Evolutionary conservation across 495 filamentous ascomycete genomes (phyloP).

Genomic region (Penicillium coprophilum): DNA sequence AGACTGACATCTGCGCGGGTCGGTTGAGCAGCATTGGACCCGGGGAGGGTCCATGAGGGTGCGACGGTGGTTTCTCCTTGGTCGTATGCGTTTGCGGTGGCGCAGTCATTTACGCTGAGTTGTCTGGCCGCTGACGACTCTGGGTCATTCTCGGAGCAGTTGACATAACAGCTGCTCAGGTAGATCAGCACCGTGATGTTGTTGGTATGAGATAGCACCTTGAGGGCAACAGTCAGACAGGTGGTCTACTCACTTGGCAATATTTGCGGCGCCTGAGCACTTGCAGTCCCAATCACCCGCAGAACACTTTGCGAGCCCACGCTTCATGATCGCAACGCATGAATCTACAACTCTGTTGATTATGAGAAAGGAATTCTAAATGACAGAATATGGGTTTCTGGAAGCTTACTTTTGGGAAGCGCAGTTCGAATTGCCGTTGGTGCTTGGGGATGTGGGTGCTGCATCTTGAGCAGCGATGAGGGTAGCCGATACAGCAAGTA

Average conservation of each 20-base stretch:
- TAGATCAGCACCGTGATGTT: neutral
- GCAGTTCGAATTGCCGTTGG: conserved; percentile 13
- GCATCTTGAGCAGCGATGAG: conserved; percentile 18
- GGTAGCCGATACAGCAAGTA: conserved; percentile 12
- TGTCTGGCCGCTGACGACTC: conserved; percentile 14
- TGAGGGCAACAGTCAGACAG: neutral
- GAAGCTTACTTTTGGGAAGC: conserved; percentile 18
- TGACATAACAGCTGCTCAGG: conserved; percentile 21
- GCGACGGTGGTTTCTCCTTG: conserved; percentile 7
- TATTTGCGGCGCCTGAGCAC: conserved; percentile 25
- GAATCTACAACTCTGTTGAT: conserved; percentile 20
- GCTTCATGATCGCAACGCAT: conserved; percentile 22
- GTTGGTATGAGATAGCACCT: neutral
- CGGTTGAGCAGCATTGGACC: conserved; percentile 11
- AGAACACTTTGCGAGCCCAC: conserved; percentile 15
- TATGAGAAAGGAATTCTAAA: neutral
- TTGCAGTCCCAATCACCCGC: conserved; percentile 29
- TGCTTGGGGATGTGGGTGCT: conserved; percentile 3
- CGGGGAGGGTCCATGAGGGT: conserved; percentile 18
- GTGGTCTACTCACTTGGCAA: conserved; percentile 23
- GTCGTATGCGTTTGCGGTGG: conserved; percentile 27
- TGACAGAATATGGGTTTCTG: neutral
- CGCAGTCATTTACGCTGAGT: conserved; percentile 20
- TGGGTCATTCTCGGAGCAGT: conserved; percentile 20
- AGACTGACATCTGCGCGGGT: conserved; percentile 7